Conservation (phyloP, 2,329 filamentous ascomycete genomes). For the Massarina eburnea region DNA sequence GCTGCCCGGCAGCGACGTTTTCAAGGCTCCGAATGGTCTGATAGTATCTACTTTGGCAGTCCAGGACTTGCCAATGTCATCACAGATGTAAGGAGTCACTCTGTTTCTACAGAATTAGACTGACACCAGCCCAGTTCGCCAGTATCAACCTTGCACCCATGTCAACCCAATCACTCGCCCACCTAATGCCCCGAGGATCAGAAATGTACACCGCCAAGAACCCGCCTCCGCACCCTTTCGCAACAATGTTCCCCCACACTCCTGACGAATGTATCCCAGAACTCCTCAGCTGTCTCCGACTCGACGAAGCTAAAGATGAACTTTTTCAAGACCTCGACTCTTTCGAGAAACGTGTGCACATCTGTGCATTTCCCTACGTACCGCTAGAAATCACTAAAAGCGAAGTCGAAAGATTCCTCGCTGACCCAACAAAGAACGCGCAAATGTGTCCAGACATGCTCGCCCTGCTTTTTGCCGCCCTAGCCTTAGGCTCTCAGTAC, state of each 20-base stretch:
- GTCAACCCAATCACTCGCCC: conserved; percentile 43
- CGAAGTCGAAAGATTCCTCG: conserved; percentile 51
- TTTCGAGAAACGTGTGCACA: conserved; percentile 48
- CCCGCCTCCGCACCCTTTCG: conserved; percentile 47
- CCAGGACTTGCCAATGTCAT: conserved; percentile 52
- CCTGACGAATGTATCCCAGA: conserved; percentile 38
- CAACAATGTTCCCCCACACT: conserved; percentile 45
- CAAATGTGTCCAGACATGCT: conserved; percentile 51
- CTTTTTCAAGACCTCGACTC: conserved; percentile 44
- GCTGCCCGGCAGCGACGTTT: conserved; percentile 40
- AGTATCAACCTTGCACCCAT: conserved; percentile 41
- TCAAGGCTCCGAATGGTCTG: conserved; percentile 42
- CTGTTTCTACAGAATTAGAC: conserved; percentile 6
- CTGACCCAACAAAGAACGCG: conserved; percentile 46
- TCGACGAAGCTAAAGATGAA: conserved; percentile 29
- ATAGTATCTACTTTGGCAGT: conserved; percentile 54
- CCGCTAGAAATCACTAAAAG: conserved; percentile 47
- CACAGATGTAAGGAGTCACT: conserved; percentile 42
- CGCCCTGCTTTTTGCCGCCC: conserved; percentile 50
- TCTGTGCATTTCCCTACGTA: conserved; percentile 49
- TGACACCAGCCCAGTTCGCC: conserved; percentile 44
- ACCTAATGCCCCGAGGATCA: conserved; percentile 45
- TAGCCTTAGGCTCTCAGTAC: conserved; percentile 51
- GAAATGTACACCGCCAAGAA: conserved; percentile 46
- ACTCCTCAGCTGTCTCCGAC: conserved; percentile 43